Base-by-base conservation (phyloP, 2,329 filamentous ascomycete species). In the Alternaria novae-zelandiae region DNA sequence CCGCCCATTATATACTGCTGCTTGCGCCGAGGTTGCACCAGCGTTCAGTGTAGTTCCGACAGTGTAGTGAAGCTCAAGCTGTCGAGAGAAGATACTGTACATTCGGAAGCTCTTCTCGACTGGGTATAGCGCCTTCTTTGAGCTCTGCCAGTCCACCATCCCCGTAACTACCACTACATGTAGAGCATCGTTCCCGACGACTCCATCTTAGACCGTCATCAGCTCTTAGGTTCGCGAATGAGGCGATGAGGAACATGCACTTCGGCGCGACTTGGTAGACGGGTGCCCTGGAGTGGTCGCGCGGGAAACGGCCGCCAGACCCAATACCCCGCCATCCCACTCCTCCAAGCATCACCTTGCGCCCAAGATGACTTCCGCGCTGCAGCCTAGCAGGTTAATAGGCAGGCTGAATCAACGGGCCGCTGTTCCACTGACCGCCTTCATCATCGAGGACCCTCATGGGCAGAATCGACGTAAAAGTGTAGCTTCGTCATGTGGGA, bases 401-500 rank as follows among this genome's bases (percentile, higher is more conserved):
- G 70, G 72, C 70, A 78, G 72, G 68, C 72, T 73, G 76, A 76
- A 74, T 72, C 70, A 71, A 71, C 77, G 77, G 77, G 68, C 77
- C 77, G 77, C 57, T 28, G 59, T 63, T 63, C 77, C 77, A 78
- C 64, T 78, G 72, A 79, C 76, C 77, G 77, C 77, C 75, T 65
- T 65, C 53, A 55, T 62, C 67, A 67, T 67, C 54, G 65, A 70
- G 61, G 64, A 64, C 60, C 61, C 59, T 67, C 60, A 56, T 56
- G 65, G 72, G 75, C 76, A 79, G 76, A 77, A 78, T 67, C 58
- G 57, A 67, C 67, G 67, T 61, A 66, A 67, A 67, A 56, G 62
- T 61, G 54, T 58, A 72, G 62, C 60, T 66, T 71, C 59, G 69
- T 70, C 70, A 70, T 68, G 68, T 71, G 65, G 57, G 49, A 64